These are phyloP conservation scores for Graphilbum fragrans DNA, from an alignment of 2,329 filamentous ascomycete genomes.

Conservation along the genomic window DNA sequence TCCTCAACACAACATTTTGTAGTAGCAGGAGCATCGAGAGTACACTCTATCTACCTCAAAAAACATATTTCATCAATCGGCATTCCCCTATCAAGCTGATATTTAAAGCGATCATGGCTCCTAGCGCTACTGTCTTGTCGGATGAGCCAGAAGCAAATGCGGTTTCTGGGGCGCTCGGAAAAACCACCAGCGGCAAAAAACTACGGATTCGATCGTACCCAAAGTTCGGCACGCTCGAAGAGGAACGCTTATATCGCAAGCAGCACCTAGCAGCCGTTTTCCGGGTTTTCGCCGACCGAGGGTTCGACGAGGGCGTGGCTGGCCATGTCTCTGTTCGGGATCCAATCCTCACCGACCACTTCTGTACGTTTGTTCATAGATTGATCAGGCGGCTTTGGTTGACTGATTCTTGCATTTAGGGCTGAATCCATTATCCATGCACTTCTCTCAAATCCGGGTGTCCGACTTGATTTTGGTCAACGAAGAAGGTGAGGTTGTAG, in stretches of 20 bases:
- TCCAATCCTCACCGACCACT: constrained; percentile 12
- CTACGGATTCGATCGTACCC: constrained; percentile 34
- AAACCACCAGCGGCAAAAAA: constrained; percentile 1
- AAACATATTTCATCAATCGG: too few species aligned
- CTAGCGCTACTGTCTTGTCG: constrained; percentile 1
- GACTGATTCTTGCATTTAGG: too few species aligned
- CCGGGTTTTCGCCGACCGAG: constrained; percentile 45
- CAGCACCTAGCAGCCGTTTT: constrained; percentile 46
- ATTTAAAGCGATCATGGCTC: constrained; percentile 35
- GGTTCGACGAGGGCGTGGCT: constrained; percentile 47
- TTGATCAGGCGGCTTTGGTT: too few species aligned
- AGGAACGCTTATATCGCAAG: constrained; percentile 43
- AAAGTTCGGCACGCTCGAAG: constrained; percentile 32
- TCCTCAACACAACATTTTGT: too few species aligned
- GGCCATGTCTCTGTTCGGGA: constrained; percentile 43
- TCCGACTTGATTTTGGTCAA: constrained; percentile 53
- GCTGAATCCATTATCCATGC: constrained; percentile 46
- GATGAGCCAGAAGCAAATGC: constrained; percentile 2
- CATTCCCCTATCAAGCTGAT: too few species aligned
- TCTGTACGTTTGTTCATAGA: too few species aligned
- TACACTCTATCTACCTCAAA: too few species aligned
- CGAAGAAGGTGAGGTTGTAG: constrained; percentile 13
- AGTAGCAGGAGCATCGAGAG: too few species aligned
- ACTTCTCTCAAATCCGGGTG: constrained; percentile 54
- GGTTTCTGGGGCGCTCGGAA: constrained; percentile 3